Base-by-base conservation (phyloP, 345 rosid genomes). In the Citrus mangshanensis region DNA sequence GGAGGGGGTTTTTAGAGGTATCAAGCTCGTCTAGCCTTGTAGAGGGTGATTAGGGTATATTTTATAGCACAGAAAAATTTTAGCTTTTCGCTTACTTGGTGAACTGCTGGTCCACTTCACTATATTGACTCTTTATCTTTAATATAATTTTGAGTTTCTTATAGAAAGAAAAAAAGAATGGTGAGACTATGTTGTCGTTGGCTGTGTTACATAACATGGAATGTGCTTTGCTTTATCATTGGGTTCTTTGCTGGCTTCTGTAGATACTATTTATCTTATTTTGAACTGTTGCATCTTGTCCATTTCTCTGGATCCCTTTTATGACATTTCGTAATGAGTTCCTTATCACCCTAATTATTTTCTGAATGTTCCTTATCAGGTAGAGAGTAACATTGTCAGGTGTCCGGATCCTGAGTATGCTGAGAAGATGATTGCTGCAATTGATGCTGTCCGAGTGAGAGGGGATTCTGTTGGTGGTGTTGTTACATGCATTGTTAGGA, bases 391-490 rank as follows among this genome's bases (percentile, higher is more conserved):
- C 81, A 96, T 96, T 22, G 97, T 89, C 35, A 93, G 98, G 80
- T 96, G 99, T 84, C 99, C 99, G 72, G 83, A 96, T 88, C 97
- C 98, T 68, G 98, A 86, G 82, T 94, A 91, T 84, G 99, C 99
- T 1, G 93, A 96, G 84, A 94, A 96, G 90, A 91, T 96, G 98
- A 96, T 96, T 78, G 95, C 93, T 38, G 94, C 98, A 0, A 91
- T 96, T 54, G 99, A 96, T 82, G 88, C 91, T 71, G 89, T 96
- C 35, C 92, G 99, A 30, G 89, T 85, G 30, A 91, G 81, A 85
- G 98, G 99, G 70, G 93, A 96, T 82, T 94, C 99, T 75, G 88
- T 93, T 75, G 99, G 99, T 71, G 99, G 99, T 70, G 91, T 93
- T 59, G 98, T 96, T 76, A 93, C 98, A 5, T 96, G 99, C 88